These are phyloP conservation scores for Blattamonas nauphoetae DNA, from an alignment of 78 protist genomes.

Conservation along the genomic window DNA sequence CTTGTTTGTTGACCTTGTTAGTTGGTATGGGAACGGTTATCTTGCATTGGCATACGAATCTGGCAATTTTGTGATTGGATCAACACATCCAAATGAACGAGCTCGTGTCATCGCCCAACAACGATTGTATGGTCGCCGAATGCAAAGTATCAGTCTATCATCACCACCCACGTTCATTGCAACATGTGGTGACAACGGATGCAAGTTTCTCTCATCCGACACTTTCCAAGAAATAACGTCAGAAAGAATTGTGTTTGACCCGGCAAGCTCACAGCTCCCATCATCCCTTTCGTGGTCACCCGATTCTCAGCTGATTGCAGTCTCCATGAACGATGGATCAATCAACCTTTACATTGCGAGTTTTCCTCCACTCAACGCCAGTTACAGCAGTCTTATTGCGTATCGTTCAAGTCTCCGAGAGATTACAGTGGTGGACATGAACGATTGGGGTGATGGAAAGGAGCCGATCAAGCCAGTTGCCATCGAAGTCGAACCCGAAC, in stretches of 20 bases:
- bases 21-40: slow-evolving; percentile 52
- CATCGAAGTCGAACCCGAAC: slow-evolving; percentile 29
- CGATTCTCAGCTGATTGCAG: slow-evolving; percentile 58
- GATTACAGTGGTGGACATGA: slow-evolving; percentile 24
- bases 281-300: slow-evolving; percentile 31
- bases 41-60: slow-evolving; percentile 34
- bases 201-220: background rate
- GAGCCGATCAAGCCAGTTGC: background rate
- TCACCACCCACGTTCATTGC: background rate
- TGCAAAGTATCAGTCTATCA: background rate
- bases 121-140: background rate
- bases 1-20: background rate
- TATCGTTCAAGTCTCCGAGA: slow-evolving; percentile 47
- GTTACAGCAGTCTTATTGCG: background rate
- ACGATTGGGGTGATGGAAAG: background rate
- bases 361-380: slow-evolving; percentile 33
- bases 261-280: background rate
- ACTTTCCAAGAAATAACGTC: background rate
- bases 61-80: slow-evolving; percentile 35
- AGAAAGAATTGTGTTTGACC: background rate
- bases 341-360: slow-evolving; percentile 37
- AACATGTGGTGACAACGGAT: background rate
- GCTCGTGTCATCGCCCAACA: background rate
- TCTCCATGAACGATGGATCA: slow-evolving; percentile 30
- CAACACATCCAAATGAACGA: slow-evolving; percentile 7